Percentiles rank a stretch among this genome's conserved stretches.
These are phyloP conservation scores for Diaporthe eres DNA, from an alignment of 2,329 filamentous ascomycete genomes.

Conservation along the genomic window DNA sequence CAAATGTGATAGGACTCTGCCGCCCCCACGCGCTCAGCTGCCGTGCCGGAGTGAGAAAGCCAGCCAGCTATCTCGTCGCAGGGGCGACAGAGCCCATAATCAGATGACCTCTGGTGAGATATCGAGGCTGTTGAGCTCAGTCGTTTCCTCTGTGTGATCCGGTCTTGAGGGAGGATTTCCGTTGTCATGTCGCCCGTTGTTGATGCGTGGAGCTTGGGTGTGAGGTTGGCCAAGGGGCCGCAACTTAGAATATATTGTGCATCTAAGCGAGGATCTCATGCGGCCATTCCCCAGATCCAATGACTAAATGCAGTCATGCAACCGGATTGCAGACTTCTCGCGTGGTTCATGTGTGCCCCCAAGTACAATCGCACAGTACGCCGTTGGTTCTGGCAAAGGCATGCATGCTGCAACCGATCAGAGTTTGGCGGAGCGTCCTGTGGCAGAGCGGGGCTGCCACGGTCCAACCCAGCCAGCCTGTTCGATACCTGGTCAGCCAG, in stretches of 20 bases:
- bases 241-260: background rate
- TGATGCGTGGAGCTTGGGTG: background rate
- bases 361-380: background rate
- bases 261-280: background rate
- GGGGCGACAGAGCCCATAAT: background rate
- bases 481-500: background rate
- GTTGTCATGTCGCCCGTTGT: background rate
- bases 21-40: background rate
- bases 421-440: background rate
- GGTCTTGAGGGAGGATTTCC: background rate
- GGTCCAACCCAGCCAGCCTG: background rate
- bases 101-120: background rate
- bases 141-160: background rate
- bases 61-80: conserved; percentile 14
- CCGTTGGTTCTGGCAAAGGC: background rate
- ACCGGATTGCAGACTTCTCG: background rate
- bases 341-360: too few relatives aligned
- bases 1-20: conserved; percentile 4
- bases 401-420: background rate
- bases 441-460: background rate
- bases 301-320: background rate
- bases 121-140: background rate
- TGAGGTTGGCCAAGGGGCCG: background rate
- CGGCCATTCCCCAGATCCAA: background rate
- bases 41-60: background rate